These are phyloP conservation scores for Erysimum cheiri DNA, from an alignment of 441 rosid genomes.

Conservation along the genomic window DNA sequence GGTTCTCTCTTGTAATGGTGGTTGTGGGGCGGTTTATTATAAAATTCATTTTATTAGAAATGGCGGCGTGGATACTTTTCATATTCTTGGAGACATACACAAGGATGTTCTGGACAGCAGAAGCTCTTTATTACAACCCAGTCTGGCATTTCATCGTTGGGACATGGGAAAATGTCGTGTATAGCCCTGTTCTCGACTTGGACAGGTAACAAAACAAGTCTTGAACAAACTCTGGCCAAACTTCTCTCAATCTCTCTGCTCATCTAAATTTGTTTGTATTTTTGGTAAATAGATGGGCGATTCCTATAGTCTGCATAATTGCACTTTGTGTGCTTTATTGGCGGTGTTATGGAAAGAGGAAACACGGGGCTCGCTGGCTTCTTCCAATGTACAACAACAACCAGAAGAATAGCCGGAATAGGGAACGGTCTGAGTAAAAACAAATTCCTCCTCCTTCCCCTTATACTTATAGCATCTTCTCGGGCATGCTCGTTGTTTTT, in stretches of 20 bases:
- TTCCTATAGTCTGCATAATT: slow-evolving; percentile 64
- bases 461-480: slow-evolving; percentile 40
- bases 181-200: slow-evolving; percentile 93
- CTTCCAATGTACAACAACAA: slow-evolving; percentile 76
- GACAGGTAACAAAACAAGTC: slow-evolving; percentile 72
- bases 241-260: not conserved
- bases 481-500: slow-evolving; percentile 47
- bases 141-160: slow-evolving; percentile 92
- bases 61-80: slow-evolving; percentile 94
- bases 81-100: slow-evolving; percentile 98
- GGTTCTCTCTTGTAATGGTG: slow-evolving; percentile 93
- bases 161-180: slow-evolving; percentile 91
- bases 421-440: slow-evolving; percentile 81
- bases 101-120: slow-evolving; percentile 97
- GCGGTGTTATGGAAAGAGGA: slow-evolving; percentile 86
- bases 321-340: slow-evolving; percentile 69
- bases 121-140: slow-evolving; percentile 93
- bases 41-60: slow-evolving; percentile 88
- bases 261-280: slow-evolving; percentile 10
- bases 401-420: slow-evolving; percentile 57
- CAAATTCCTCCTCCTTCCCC: slow-evolving; percentile 3
- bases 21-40: slow-evolving; percentile 89
- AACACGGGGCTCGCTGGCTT: slow-evolving; percentile 69
- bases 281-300: slow-evolving; percentile 79
- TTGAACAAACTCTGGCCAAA: not conserved